These are phyloP conservation scores for Erodium chrysanthum DNA, from an alignment of 441 rosid genomes.

Conservation along the genomic window DNA sequence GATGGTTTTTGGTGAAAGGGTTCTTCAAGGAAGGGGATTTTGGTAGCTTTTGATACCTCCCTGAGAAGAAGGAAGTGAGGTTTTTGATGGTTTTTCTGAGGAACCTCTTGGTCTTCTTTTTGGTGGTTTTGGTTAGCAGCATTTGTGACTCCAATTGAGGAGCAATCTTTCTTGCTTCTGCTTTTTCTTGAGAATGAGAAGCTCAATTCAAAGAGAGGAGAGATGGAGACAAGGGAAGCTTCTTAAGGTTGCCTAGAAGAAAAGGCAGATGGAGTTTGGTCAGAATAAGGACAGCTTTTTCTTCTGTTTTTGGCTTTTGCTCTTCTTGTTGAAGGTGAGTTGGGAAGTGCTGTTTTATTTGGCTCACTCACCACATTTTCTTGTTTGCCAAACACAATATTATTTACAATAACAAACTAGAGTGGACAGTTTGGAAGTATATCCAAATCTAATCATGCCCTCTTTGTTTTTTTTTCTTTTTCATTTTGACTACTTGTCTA, in stretches of 20 bases:
- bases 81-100: constrained; percentile 40
- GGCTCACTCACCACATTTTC: background rate
- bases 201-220: background rate
- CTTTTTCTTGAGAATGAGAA: background rate
- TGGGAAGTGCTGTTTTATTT: background rate
- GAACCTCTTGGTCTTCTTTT: constrained; percentile 45
- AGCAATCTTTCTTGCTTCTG: background rate
- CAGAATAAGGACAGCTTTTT: background rate
- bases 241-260: background rate
- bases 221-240: constrained; percentile 7
- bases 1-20: background rate
- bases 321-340: background rate
- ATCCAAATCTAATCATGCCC: background rate
- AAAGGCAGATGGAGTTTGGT: background rate
- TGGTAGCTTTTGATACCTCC: constrained; percentile 44
- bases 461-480: background rate
- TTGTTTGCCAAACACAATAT: background rate
- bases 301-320: background rate
- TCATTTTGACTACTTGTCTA: background rate
- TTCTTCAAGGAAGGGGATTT: constrained; percentile 23
- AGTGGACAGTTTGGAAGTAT: background rate
- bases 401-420: background rate
- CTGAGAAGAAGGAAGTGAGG: constrained; percentile 41
- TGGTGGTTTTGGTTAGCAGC: constrained; percentile 48
- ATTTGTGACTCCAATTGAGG: constrained; percentile 26